A percentile compares a stretch with the other conserved stretches of the same genome.
Conservation (phyloP, 768 basidiomycete species). For the Fomitopsis pulvina region DNA sequence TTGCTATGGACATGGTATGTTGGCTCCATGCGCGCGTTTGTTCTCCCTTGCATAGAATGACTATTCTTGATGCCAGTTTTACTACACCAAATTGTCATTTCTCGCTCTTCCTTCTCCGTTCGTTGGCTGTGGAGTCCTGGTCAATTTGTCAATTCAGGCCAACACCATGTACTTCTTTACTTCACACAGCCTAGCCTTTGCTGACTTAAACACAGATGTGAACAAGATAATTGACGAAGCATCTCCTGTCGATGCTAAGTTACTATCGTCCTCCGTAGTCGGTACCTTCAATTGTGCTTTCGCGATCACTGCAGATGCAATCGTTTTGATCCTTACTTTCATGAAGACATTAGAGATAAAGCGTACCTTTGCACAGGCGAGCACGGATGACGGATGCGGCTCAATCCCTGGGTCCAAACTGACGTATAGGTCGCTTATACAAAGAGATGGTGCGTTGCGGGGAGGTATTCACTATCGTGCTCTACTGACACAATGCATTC, state of each 20-base stretch:
- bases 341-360: neutral
- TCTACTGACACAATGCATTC: neutral
- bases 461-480: neutral
- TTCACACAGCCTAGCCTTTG: neutral
- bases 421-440: neutral
- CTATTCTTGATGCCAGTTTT: neutral
- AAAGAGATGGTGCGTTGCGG: slow-evolving; percentile 1
- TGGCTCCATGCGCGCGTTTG: neutral
- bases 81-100: neutral
- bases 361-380: neutral
- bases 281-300: slow-evolving; percentile 3
- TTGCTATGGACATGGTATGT: neutral
- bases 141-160: neutral
- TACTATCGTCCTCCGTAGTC: neutral
- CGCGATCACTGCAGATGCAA: neutral
- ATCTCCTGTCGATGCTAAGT: neutral
- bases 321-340: slow-evolving; percentile 6
- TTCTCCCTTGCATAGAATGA: neutral
- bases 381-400: neutral
- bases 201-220: neutral
- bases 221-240: neutral
- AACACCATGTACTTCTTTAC: neutral
- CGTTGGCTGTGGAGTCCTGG: slow-evolving; percentile 1
- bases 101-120: neutral
- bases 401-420: neutral